Evolutionary conservation across 805 yeast genomes (phyloP), one percentile per base, ranked within the genome.

Genomic region (Lachancea quebecensis): DNA sequence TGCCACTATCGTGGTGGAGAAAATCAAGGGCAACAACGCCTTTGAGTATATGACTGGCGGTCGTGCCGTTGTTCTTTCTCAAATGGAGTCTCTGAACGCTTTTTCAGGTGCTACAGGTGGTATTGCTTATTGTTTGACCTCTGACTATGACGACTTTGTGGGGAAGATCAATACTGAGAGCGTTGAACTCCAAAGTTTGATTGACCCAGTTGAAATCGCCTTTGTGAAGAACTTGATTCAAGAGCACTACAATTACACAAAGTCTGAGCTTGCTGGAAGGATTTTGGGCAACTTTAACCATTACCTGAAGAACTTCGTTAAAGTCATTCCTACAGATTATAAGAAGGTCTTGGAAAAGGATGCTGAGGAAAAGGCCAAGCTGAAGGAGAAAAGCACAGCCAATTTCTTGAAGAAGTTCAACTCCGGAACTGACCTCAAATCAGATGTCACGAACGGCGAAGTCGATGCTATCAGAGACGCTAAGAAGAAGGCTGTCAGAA

Each of bases 1-100:
- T 68, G 98, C 98, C 36, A 84, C 84, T 45, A 93, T 95, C 52
- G 97, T 93, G 50, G 89, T 88, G 54, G 99, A 91, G 69, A 96
- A 96, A 62, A 62, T 70, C 47, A 82, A 86, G 52, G 99, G 99
- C 72, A 96, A 91, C 67, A 97, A 91, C 66, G 99, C 99, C 42
- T 91, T 97, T 72, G 99, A 91, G 71, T 91, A 91, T 71, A 91
- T 91, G 99, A 90, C 98, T 56, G 98, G 99, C 66, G 99, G 99
- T 65, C 81, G 98, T 59, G 96, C 93, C 50, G 88, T 91, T 62
- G 89, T 91, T 39, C 77, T 91, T 55, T 96, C 97, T 39, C 70
- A 81, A 48, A 86, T 96, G 58, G 97, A 96, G 48, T 80, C 97
- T 52, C 83, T 89, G 65, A 96, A 86, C 50, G 74, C 75, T 3